phyloP scores from a whole-genome alignment of 306 rosid species.

The Macrotyloma uniflorum region DNA sequence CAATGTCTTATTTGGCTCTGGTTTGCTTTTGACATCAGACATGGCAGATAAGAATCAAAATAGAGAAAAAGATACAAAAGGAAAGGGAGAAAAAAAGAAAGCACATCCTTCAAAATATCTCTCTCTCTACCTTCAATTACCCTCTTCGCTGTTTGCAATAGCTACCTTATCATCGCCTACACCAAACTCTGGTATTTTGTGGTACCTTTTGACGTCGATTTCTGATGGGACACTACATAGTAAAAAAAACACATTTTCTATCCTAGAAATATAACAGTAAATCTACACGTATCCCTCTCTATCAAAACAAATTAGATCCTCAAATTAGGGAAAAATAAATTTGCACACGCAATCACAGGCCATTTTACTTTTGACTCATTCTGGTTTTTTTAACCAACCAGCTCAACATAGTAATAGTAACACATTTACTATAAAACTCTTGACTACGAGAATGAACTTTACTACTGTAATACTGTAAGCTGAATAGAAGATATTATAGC shows the following conservation, averaged over 20 bases:
- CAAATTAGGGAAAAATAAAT: background rate
- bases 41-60: slow-evolving; percentile 22
- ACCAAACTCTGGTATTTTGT: slow-evolving; percentile 32
- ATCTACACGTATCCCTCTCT: no score
- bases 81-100: background rate
- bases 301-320: background rate
- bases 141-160: slow-evolving; percentile 21
- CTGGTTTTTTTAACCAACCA: background rate
- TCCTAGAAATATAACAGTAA: background rate
- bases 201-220: slow-evolving; percentile 24
- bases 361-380: background rate
- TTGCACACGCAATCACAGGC: background rate
- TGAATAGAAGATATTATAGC: background rate
- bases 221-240: background rate
- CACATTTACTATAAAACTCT: no score
- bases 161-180: slow-evolving; percentile 23
- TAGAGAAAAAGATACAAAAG: slow-evolving; percentile 1
- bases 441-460: no score
- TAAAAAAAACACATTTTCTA: background rate
- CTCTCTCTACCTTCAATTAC: background rate
- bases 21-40: slow-evolving; percentile 52
- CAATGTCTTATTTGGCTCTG: slow-evolving; percentile 43
- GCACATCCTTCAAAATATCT: slow-evolving; percentile 46
- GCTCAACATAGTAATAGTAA: no score
- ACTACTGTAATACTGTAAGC: background rate